These are phyloP conservation scores for Geotrichum ghanense DNA, from an alignment of 805 yeast genomes.

Conservation along the genomic window DNA sequence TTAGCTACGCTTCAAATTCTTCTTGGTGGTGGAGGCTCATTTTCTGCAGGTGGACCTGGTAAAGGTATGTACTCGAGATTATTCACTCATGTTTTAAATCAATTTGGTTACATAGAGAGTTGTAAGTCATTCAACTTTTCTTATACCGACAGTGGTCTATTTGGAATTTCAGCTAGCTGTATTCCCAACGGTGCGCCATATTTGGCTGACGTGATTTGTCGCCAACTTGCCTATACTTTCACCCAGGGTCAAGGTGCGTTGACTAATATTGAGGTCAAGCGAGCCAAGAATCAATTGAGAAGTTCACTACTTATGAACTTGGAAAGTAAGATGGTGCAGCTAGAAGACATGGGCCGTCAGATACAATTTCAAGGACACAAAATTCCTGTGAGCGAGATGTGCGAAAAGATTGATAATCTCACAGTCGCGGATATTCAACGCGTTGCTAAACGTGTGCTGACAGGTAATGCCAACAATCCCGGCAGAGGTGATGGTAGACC, in stretches of 20 bases:
- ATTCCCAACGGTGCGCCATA: constrained; percentile 79
- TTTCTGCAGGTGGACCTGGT: constrained; percentile 98
- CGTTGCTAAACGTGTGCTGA: constrained; percentile 65
- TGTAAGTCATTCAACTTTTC: constrained; percentile 84
- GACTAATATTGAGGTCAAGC: constrained; percentile 56
- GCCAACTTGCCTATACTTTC: constrained; percentile 44
- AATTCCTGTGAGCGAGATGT: constrained; percentile 72
- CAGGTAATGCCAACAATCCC: constrained; percentile 41
- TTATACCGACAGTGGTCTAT: constrained; percentile 80
- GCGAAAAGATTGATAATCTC: constrained; percentile 57
- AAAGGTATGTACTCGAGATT: constrained; percentile 96
- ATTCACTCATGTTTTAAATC: constrained; percentile 83
- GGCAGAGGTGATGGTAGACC: constrained; percentile 54
- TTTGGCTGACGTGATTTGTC: constrained; percentile 66
- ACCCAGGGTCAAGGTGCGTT: constrained; percentile 49
- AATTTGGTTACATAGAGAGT: constrained; percentile 81
- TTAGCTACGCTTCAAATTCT: constrained; percentile 81
- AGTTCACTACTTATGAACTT: constrained; percentile 84
- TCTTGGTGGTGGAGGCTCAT: constrained; percentile 95
- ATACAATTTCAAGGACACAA: constrained; percentile 72
- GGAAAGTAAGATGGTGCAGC: constrained; percentile 84
- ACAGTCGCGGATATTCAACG: constrained; percentile 55
- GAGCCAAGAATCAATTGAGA: constrained; percentile 89
- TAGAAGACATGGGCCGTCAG: constrained; percentile 94
- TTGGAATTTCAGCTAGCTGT: constrained; percentile 80